A percentile compares a stretch with the other conserved stretches of the same genome.
Evolutionary conservation across 768 basidiomycete genomes (phyloP).

Genomic region (Trametes cubensis): DNA sequence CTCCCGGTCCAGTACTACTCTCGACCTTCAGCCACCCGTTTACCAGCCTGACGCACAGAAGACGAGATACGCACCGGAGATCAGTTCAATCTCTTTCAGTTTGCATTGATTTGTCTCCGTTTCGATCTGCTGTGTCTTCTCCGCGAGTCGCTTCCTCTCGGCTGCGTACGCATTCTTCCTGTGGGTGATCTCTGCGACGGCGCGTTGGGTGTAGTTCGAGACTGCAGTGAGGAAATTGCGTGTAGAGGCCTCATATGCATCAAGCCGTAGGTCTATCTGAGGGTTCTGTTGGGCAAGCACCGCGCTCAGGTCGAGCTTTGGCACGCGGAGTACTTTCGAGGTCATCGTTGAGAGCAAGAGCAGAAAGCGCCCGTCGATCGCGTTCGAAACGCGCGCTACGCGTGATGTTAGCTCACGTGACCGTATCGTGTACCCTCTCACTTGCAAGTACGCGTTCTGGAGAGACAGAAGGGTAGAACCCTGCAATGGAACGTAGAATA

Average conservation of each 20-base stretch:
- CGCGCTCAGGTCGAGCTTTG: constrained; percentile 64
- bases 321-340: constrained; percentile 31
- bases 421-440: no score
- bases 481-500: no score
- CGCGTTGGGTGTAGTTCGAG: constrained; percentile 69
- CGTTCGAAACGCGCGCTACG: neutral
- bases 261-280: constrained; percentile 62
- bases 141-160: constrained; percentile 63
- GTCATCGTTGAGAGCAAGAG: constrained; percentile 20
- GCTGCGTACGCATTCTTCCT: constrained; percentile 61
- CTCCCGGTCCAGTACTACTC: constrained; percentile 64
- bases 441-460: no score
- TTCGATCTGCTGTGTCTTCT: constrained; percentile 65
- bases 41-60: neutral
- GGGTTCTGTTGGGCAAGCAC: constrained; percentile 57
- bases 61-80: constrained; percentile 59
- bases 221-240: constrained; percentile 75
- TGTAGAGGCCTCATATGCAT: constrained; percentile 66
- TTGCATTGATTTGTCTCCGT: constrained; percentile 76
- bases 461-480: no score
- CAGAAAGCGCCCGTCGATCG: neutral
- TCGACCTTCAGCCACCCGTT: neutral
- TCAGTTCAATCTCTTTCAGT: constrained; percentile 74
- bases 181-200: constrained; percentile 69
- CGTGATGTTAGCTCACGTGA: neutral